phyloP scores from a whole-genome alignment of 371 early-diverging fungal species.

The Mucor mucedo region DNA sequence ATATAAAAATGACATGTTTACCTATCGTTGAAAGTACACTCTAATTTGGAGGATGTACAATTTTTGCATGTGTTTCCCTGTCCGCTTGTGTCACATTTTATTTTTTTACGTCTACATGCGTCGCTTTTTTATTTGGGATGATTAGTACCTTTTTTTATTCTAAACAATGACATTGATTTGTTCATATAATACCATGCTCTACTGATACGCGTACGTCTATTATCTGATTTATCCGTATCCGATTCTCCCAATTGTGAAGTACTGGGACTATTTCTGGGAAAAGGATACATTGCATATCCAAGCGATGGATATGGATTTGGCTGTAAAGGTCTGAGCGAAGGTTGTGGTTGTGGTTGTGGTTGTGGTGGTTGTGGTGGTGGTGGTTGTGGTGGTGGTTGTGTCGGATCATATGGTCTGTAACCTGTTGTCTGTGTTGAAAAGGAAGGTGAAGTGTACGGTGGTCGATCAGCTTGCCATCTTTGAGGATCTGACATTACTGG shows the following conservation, averaged over 20 bases:
- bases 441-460: neutral
- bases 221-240: conserved; percentile 15
- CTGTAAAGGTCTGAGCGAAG: conserved; percentile 13
- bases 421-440: neutral
- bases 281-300: conserved; percentile 16
- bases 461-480: conserved; percentile 12
- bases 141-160: neutral
- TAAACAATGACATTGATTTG: too few relatives aligned
- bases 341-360: neutral
- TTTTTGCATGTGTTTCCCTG: conserved; percentile 32
- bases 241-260: neutral
- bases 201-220: conserved; percentile 45
- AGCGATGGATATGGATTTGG: conserved; percentile 18
- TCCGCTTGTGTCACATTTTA: conserved; percentile 32
- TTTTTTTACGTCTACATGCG: conserved; percentile 40
- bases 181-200: conserved; percentile 43
- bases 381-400: neutral
- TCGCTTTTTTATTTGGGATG: conserved; percentile 20
- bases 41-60: conserved; percentile 26
- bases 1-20: conserved; percentile 12
- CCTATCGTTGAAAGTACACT: conserved; percentile 43
- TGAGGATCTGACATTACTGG: conserved; percentile 23
- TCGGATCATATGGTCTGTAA: neutral
- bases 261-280: neutral
- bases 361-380: neutral